A percentile compares a stretch with the other conserved stretches of the same genome.
Conservation (phyloP, 2,329 filamentous ascomycete species). For the Colletotrichum echinochloae region DNA sequence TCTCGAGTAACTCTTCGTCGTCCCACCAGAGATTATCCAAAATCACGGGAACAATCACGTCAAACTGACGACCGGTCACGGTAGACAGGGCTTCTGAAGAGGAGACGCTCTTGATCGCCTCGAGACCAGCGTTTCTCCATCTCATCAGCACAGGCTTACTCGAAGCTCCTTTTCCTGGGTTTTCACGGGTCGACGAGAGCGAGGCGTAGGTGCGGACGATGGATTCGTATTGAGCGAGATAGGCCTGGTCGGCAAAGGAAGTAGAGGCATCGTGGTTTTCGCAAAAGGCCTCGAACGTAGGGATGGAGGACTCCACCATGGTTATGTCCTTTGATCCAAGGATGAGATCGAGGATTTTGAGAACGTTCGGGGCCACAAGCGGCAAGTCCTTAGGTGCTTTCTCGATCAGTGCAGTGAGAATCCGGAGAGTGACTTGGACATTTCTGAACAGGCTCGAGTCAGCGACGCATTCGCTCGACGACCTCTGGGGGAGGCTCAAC, state of each 20-base stretch:
- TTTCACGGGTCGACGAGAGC: slow-evolving; percentile 76
- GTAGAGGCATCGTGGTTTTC: slow-evolving; percentile 87
- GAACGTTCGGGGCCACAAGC: slow-evolving; percentile 85
- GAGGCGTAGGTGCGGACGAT: slow-evolving; percentile 83
- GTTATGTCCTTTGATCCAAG: slow-evolving; percentile 88
- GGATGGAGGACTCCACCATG: slow-evolving; percentile 90
- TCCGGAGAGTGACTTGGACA: slow-evolving; percentile 94
- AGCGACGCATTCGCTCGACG: slow-evolving; percentile 6
- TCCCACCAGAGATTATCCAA: slow-evolving; percentile 87
- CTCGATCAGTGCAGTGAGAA: slow-evolving; percentile 90
- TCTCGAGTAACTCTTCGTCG: slow-evolving; percentile 75
- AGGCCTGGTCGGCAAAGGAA: slow-evolving; percentile 86
- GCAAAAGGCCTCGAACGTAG: slow-evolving; percentile 90
- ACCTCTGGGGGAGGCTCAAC: slow-evolving; percentile 44
- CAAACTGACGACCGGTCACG: slow-evolving; percentile 80
- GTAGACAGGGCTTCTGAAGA: slow-evolving; percentile 82
- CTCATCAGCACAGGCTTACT: slow-evolving; percentile 82
- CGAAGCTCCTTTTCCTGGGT: slow-evolving; percentile 63
- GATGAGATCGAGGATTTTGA: slow-evolving; percentile 86
- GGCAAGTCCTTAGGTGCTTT: slow-evolving; percentile 92
- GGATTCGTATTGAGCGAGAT: slow-evolving; percentile 84
- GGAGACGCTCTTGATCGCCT: slow-evolving; percentile 84
- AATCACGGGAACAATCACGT: slow-evolving; percentile 84
- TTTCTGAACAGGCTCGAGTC: slow-evolving; percentile 66
- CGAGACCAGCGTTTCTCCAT: slow-evolving; percentile 79